Evolutionary conservation across 1,284 basidiomycete species (phyloP).

Genomic region (Neonothopanus nambi): DNA sequence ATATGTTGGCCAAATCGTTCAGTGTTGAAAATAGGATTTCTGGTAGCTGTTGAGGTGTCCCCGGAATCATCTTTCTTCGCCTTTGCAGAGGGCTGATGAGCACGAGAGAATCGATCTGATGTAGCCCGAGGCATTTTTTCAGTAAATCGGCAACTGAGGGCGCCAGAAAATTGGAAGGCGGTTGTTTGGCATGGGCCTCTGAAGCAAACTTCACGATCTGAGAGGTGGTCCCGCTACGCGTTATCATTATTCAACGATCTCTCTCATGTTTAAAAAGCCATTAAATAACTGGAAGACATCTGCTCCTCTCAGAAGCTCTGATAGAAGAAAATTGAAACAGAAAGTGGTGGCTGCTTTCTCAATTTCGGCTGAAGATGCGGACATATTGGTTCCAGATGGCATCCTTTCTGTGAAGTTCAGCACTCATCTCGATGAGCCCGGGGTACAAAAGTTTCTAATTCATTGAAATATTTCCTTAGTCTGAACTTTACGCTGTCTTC

Average conservation of each 20-base stretch:
- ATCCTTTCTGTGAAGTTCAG: conserved; percentile 65
- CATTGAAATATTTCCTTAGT: background rate
- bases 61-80: conserved; percentile 45
- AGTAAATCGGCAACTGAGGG: background rate
- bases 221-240: background rate
- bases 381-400: conserved; percentile 69
- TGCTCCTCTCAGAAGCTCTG: conserved; percentile 68
- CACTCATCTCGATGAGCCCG: conserved; percentile 61
- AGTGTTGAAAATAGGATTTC: conserved; percentile 91
- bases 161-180: conserved; percentile 4
- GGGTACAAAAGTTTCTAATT: conserved; percentile 44
- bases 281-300: conserved; percentile 66
- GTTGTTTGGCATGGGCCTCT: conserved; percentile 1
- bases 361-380: conserved; percentile 53
- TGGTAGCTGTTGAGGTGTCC: conserved; percentile 38
- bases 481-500: background rate
- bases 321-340: conserved; percentile 67
- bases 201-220: background rate
- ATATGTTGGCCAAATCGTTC: conserved; percentile 97
- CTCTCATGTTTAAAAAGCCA: conserved; percentile 76
- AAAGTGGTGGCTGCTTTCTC: conserved; percentile 50
- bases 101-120: conserved; percentile 75
- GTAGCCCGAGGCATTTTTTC: conserved; percentile 87
- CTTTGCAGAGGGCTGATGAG: conserved; percentile 76
- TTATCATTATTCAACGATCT: background rate